Base-by-base conservation (phyloP, 2,329 filamentous ascomycete species). In the Fusarium robinianum region DNA sequence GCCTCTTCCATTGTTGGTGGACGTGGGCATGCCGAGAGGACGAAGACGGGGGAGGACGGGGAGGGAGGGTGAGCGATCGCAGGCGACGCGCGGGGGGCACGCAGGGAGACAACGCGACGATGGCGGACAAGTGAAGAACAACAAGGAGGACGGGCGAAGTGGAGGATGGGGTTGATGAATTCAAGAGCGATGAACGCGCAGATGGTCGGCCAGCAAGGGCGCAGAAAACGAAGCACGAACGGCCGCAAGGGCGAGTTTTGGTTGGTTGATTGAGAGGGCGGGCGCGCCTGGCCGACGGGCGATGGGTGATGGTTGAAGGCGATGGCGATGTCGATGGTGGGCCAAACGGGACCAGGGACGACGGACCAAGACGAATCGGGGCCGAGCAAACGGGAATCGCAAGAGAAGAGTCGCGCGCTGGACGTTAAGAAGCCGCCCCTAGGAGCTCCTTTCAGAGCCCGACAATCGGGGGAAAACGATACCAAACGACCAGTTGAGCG, bases 1-100 rank as follows among this genome's bases (percentile, higher is more conserved):
- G 76, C 76, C 72, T 72, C 76, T 73, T 81, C 78, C 78, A 81
- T 81, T 68, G 68, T 76, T 71, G 65, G 60, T 61, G 60, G 65
- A 62, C 59, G 58, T 66, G 54, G 60, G 62, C 67, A 69, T 69
- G 54, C 67, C 67, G 64, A 53, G 48, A 49, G 54, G 52, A 62
- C 57, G 53, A 57, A 54, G 50, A 53, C 49, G 56, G 55, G 51
- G 32, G 53, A 37, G 43, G 25, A 30, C 50, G 55, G 56, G 55
- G 53, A 52, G 53, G 42, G 51, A 55, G 39, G 51, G 52, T 56
- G 46, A 40, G 46, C 33, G 39, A 56, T 58, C 45, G 55, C 46
- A 47, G 51, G 51, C 54, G 55, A 51, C 49, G 41, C 54, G 46
- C 30, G 51, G 46, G 49, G 49, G 41, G 43, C 47, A 51, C 34